Percentiles rank a stretch among this genome's conserved stretches.
Evolutionary conservation across 768 basidiomycete species (phyloP).

Genomic region (Tulasnella sp.): DNA sequence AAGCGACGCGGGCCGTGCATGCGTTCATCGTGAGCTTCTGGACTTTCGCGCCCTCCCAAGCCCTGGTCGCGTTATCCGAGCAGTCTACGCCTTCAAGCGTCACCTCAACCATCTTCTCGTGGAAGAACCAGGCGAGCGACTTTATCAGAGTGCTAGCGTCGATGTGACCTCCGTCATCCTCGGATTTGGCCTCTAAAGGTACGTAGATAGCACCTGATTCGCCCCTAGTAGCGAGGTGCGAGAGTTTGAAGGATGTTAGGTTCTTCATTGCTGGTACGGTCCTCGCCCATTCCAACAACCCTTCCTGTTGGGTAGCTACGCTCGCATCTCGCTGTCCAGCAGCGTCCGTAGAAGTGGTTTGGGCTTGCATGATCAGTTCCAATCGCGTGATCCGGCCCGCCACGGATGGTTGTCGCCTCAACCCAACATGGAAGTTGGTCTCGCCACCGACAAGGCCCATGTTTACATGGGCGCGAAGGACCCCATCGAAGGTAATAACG

Average conservation of each 20-base stretch:
- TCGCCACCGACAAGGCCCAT: neutral
- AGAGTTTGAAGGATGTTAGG: neutral
- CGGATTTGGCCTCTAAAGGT: neutral
- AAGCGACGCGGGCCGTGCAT: slow-evolving; percentile 1
- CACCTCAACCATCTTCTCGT: neutral
- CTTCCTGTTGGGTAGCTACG: slow-evolving; percentile 1
- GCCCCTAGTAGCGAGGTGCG: neutral
- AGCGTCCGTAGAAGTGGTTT: neutral
- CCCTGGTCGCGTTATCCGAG: neutral
- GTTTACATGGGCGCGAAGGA: neutral
- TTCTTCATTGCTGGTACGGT: slow-evolving; percentile 6
- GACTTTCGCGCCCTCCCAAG: slow-evolving; percentile 1
- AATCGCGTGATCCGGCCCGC: neutral
- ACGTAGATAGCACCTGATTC: neutral
- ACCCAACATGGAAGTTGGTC: neutral
- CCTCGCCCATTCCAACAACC: slow-evolving; percentile 4
- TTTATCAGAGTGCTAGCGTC: slow-evolving; percentile 1
- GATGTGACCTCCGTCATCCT: neutral
- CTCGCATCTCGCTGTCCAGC: neutral
- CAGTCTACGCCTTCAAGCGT: slow-evolving; percentile 1
- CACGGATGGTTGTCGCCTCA: neutral
- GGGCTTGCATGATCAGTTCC: slow-evolving; percentile 5
- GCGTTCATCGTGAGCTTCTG: neutral
- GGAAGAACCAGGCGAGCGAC: neutral
- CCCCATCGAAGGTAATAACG: neutral